Conservation (phyloP, 2,329 filamentous ascomycete species). For the Epichloe coenophiala region DNA sequence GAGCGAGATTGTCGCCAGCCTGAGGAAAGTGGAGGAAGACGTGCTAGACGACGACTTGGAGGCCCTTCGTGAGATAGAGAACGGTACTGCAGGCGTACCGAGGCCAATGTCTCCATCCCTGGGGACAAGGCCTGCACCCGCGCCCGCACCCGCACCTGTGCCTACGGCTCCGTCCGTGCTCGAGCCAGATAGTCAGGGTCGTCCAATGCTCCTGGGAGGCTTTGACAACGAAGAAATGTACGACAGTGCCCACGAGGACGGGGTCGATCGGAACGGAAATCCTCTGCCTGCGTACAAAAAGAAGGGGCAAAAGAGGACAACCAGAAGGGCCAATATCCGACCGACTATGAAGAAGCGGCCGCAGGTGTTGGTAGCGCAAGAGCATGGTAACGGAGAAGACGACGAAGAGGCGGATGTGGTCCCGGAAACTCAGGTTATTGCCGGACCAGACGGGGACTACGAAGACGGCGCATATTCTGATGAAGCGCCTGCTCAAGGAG, state of each 20-base stretch:
- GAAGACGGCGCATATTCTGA: constrained; percentile 5
- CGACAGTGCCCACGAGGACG: constrained; percentile 41
- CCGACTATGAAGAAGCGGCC: constrained; percentile 38
- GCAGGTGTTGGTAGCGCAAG: constrained; percentile 12
- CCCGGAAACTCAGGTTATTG: constrained; percentile 16
- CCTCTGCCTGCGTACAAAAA: constrained; percentile 61
- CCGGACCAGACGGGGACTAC: constrained; percentile 10
- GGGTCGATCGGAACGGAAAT: constrained; percentile 40
- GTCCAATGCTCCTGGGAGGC: constrained; percentile 37
- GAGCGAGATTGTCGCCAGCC: constrained; percentile 58
- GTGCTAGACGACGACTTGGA: constrained; percentile 61
- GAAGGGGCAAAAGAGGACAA: constrained; percentile 71
- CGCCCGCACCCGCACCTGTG: constrained; percentile 4
- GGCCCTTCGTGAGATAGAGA: constrained; percentile 57
- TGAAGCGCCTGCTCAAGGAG: constrained; percentile 10
- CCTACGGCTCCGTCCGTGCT: constrained; percentile 4
- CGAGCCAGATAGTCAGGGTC: constrained; percentile 27
- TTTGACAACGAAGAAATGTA: constrained; percentile 50
- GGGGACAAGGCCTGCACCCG: constrained; percentile 17
- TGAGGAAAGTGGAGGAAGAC: constrained; percentile 58
- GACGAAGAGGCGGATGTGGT: constrained; percentile 20
- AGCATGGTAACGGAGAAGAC: constrained; percentile 15
- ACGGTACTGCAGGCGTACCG: constrained; percentile 20
- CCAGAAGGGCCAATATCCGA: constrained; percentile 51
- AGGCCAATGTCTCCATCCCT: constrained; percentile 11